Base-by-base conservation (phyloP, 176 grass and related monocot genomes). In the Leersia perrieri region DNA sequence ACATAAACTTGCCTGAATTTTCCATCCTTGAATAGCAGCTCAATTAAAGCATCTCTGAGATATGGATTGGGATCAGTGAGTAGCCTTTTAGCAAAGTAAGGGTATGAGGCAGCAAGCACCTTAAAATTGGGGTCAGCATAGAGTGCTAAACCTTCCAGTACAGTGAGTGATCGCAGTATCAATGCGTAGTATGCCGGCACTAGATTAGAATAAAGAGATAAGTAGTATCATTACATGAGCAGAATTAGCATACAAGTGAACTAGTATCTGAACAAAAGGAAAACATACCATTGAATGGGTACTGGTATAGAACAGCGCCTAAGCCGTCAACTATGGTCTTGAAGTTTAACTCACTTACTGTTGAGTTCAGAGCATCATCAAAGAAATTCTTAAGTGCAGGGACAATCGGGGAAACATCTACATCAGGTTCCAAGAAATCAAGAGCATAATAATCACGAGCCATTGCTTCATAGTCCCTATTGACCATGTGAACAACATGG, bases 1-100 rank as follows among this genome's bases (percentile, higher is more conserved):
- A 55, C 13, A 87, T 33, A 49, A 66, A 74, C 83, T 89, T 91
- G 88, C 95, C 95, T 93, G 84, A 98, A 98, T 86, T 83, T 98
- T 67, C 92, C 90, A 69, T 98, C 95, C 84, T 98, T 98, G 92
- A 98, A 98, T 75, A 98, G 75, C 69, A 98, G 86, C 87, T 95
- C 95, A 72, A 98, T 80, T 40, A 98, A 87, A 88, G 95, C 95
- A 82, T 98, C 95, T 91, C 95, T 90, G 76, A 98, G 95, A 89
- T 98, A 98, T 64, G 95, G 95, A 87, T 98, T 94, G 47, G 95
- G 92, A 93, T 98, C 95, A 22, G 95, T 98, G 33, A 98, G 86
- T 63, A 98, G 82, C 76, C 95, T 92, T 86, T 98, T 98, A 73
- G 95, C 95, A 89, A 98, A 98, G 83, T 98, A 98, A 63, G 95